phyloP scores from a whole-genome alignment of 2,329 filamentous ascomycete genomes.

The Fusarium praegraminearum region DNA sequence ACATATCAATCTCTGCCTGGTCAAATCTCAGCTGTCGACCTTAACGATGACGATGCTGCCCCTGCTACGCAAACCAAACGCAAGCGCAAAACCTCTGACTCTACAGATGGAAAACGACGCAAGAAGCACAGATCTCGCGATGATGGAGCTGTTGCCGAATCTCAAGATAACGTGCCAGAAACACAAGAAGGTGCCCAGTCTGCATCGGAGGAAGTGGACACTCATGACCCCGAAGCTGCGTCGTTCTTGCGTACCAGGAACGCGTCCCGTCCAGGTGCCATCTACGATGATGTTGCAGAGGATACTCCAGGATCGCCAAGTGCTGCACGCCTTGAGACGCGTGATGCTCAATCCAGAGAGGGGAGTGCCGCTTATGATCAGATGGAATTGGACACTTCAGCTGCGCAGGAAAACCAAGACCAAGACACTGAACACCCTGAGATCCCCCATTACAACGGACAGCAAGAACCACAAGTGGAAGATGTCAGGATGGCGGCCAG shows the following conservation, averaged over 20 bases:
- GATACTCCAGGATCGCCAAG: slow-evolving; percentile 48
- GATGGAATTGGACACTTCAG: slow-evolving; percentile 44
- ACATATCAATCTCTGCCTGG: slow-evolving; percentile 20
- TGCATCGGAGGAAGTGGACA: slow-evolving; percentile 13
- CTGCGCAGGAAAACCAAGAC: slow-evolving; percentile 19
- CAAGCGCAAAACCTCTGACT: slow-evolving; percentile 52
- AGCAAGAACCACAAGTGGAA: slow-evolving; percentile 25
- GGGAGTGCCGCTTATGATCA: slow-evolving; percentile 42
- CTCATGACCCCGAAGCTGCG: slow-evolving; percentile 13
- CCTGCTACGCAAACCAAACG: slow-evolving; percentile 48
- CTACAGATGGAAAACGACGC: slow-evolving; percentile 48
- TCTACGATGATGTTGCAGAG: slow-evolving; percentile 35
- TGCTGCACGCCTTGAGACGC: slow-evolving; percentile 44
- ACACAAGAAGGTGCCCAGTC: slow-evolving; percentile 41
- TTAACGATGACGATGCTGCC: slow-evolving; percentile 34
- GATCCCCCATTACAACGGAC: slow-evolving; percentile 15
- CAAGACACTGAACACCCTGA: slow-evolving; percentile 22
- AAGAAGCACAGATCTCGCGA: slow-evolving; percentile 52
- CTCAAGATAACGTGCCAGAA: slow-evolving; percentile 39
- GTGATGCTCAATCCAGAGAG: slow-evolving; percentile 47
- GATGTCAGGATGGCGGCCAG: slow-evolving; percentile 51
- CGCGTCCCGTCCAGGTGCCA: slow-evolving; percentile 29
- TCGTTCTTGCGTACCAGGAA: slow-evolving; percentile 34
- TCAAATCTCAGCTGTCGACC: slow-evolving; percentile 22
- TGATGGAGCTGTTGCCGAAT: slow-evolving; percentile 28